Evolutionary conservation across 345 rosid species (phyloP).

Genomic region (Balakata baccata): DNA sequence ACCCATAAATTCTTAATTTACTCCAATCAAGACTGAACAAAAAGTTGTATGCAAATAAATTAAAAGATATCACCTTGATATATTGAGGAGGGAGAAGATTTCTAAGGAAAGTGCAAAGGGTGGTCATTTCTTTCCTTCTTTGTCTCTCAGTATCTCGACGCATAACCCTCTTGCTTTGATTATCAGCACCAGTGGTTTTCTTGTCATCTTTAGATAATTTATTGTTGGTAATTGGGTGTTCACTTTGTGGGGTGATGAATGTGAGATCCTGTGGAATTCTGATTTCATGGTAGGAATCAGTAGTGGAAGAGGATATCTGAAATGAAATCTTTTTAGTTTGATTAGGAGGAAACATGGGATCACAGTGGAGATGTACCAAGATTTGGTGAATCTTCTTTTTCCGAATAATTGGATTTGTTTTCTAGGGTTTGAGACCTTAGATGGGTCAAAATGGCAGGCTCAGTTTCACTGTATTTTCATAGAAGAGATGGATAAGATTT

Average conservation of each 20-base stretch:
- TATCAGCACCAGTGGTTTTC: background rate
- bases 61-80: conserved; percentile 9
- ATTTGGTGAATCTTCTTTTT: background rate
- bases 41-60: too few species aligned
- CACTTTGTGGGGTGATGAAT: too few species aligned
- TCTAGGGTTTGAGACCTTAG: conserved; percentile 5
- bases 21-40: too few species aligned
- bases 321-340: background rate
- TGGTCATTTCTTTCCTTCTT: conserved; percentile 19
- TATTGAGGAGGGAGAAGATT: conserved; percentile 12
- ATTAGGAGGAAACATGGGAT: background rate
- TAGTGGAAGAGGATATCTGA: background rate
- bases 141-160: conserved; percentile 13
- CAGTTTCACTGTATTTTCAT: background rate
- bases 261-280: background rate
- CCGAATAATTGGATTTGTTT: background rate
- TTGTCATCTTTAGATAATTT: background rate
- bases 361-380: background rate
- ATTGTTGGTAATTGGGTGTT: too few species aligned
- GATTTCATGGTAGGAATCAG: background rate
- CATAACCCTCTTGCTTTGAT: background rate
- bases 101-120: conserved; percentile 10
- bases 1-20: background rate
- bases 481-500: background rate
- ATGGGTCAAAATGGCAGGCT: background rate